Evolutionary conservation across 108 stramenopile genomes (phyloP), one percentile per base, ranked within the genome.

Genomic region (Fragilaria crotonensis): DNA sequence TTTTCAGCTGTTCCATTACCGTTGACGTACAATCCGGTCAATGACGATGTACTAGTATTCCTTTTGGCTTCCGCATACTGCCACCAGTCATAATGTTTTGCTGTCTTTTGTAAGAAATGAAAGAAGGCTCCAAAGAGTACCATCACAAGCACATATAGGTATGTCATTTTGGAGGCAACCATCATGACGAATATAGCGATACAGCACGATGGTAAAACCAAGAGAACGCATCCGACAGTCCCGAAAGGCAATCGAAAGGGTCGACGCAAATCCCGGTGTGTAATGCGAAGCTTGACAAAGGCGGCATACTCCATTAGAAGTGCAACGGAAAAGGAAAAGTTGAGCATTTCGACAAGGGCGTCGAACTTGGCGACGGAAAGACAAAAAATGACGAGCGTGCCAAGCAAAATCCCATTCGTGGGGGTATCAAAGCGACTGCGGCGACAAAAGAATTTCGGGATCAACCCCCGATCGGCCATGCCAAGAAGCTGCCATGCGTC

Each of bases 401-500:
- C 89, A n/a, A 90, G 47, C 41, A 95, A 54, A 33, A 95, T 89
- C 5, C 92, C 92, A 30, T 75, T 71, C 9, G 93, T 89, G 1
- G 96, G 95, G 4, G 94, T 97, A 11, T 85, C 95, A 56, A 86
- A 86, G 45, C 68, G 70, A 19, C 83, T 90, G 26, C 93, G 66
- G 47, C 54, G 56, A 32, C 68, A 71, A 33, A 98, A 89, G 4
- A 85, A 53, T 33, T 83, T 83, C 14, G 94, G 95, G 22, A 95
- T 47, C 31, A 89, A 70, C 9, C 95, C 94, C 5, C 95, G 74
- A 48, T 95, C 89, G 3, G 90, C 93, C 92, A 94, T 95, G 21
- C 93, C 96, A 90, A 93, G 89, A 20, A 98, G 59, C 25, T 94
- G 92, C 45, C 80, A 93, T 23, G 94, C 79, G 65, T 98, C 97